phyloP scores from a whole-genome alignment of 2,329 filamentous ascomycete genomes.

The Ophiostoma triangulosporum region DNA sequence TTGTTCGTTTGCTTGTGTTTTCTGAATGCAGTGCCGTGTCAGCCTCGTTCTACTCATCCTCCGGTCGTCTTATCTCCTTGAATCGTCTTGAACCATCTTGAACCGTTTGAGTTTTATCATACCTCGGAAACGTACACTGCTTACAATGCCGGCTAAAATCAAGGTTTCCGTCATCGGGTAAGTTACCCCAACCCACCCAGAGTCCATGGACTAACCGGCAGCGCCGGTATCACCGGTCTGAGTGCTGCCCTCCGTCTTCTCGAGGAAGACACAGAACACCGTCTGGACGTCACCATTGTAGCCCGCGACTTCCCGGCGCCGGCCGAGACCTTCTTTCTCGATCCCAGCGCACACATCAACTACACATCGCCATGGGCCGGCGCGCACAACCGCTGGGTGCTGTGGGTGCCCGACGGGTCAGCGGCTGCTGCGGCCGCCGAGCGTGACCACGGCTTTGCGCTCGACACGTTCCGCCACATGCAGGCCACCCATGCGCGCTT shows the following conservation, averaged over 20 bases:
- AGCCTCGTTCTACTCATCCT: neutral
- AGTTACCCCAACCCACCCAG: no score
- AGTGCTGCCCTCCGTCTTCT: conserved; percentile 34
- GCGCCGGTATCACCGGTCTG: conserved; percentile 40
- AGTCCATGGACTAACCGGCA: conserved; percentile 15
- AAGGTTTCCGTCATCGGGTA: conserved; percentile 11
- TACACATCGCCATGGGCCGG: conserved; percentile 46
- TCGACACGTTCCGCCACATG: conserved; percentile 31
- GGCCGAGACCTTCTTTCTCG: conserved; percentile 27
- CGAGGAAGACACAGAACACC: conserved; percentile 18
- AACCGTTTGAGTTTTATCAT: no score
- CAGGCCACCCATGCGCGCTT: conserved; percentile 17
- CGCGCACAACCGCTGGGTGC: conserved; percentile 40
- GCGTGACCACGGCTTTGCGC: conserved; percentile 30
- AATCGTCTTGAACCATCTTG: no score
- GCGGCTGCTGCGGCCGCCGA: conserved; percentile 16
- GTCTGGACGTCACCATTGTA: conserved; percentile 27
- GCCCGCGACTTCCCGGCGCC: conserved; percentile 34
- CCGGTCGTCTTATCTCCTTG: no score
- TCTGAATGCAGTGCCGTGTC: no score
- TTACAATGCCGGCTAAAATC: conserved; percentile 4
- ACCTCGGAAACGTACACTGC: no score
- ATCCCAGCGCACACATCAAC: conserved; percentile 29
- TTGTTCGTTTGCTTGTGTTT: no score
- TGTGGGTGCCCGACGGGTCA: conserved; percentile 21